Evolutionary conservation across 495 filamentous ascomycete genomes (phyloP).

Genomic region (Penicillium coprophilum): DNA sequence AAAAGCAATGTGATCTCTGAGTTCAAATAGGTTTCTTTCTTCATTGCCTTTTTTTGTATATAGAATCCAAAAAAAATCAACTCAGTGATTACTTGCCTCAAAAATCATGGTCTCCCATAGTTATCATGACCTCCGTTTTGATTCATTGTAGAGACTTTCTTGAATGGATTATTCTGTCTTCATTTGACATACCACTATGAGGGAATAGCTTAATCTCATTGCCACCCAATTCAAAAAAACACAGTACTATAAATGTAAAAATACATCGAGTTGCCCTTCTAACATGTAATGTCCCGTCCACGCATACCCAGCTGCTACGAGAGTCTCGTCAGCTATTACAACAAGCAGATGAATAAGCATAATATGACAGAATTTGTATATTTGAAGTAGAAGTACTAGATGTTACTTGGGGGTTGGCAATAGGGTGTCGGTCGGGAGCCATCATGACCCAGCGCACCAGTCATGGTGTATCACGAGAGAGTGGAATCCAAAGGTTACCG

Average conservation of each 20-base stretch:
- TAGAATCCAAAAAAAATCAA: neutral
- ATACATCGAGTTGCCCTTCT: neutral
- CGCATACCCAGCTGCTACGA: neutral
- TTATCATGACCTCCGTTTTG: neutral
- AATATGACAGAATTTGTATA: neutral
- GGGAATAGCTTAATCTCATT: neutral
- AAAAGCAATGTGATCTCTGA: conserved; percentile 12
- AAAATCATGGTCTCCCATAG: neutral
- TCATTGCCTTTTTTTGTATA: conserved; percentile 7
- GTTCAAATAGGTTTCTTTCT: conserved; percentile 20
- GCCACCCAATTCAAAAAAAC: neutral
- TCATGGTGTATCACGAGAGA: conserved; percentile 18
- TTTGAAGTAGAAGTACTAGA: neutral
- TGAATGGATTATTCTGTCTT: neutral
- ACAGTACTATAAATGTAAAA: neutral
- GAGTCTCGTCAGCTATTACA: neutral
- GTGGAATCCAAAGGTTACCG: neutral
- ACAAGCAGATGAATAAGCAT: neutral
- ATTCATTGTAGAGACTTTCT: neutral
- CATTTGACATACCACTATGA: neutral
- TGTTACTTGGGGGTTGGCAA: neutral
- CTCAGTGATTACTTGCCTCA: neutral
- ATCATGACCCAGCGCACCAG: conserved; percentile 21
- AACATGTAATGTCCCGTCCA: neutral
- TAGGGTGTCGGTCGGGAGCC: conserved; percentile 6